Conservation (phyloP, 352 stramenopile species). For the Thalassiosira livingstoniorum region DNA sequence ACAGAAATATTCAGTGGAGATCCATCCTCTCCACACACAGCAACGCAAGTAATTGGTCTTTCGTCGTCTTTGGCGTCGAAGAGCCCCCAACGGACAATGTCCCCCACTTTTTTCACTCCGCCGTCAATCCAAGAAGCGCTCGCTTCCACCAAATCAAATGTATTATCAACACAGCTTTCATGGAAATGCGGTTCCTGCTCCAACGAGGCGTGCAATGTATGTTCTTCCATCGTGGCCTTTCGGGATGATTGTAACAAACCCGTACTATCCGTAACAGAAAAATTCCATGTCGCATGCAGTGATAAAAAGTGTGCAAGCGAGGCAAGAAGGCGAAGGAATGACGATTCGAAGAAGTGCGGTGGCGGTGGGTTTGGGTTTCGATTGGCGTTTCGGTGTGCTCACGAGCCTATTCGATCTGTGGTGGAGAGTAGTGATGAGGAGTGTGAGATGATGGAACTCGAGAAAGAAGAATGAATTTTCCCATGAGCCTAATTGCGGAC, state of each 20-base stretch:
- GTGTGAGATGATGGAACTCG: too few species aligned
- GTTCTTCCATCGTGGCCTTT: not conserved
- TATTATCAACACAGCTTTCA: not conserved
- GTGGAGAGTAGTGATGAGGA: too few species aligned
- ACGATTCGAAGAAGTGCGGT: not conserved
- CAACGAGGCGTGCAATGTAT: constrained; percentile 2
- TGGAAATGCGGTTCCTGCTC: not conserved
- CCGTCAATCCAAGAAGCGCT: not conserved
- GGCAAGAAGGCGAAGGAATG: not conserved
- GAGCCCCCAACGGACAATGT: not conserved
- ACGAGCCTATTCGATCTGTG: not conserved
- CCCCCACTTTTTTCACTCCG: not conserved
- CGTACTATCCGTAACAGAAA: constrained; percentile 2
- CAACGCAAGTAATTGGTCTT: not conserved
- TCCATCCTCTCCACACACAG: not conserved
- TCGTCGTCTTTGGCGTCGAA: too few species aligned
- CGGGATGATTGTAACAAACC: not conserved
- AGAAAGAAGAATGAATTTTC: too few species aligned
- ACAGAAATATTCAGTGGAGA: not conserved
- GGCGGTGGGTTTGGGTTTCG: not conserved
- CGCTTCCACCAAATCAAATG: not conserved
- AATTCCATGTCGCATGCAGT: not conserved
- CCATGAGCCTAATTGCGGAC: too few species aligned
- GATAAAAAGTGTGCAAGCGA: not conserved
- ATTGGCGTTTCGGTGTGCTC: constrained; percentile 2